Evolutionary conservation across 2,329 filamentous ascomycete species (phyloP), one percentile per base, ranked within the genome.

Genomic region (Magnaporthiopsis incrustans): DNA sequence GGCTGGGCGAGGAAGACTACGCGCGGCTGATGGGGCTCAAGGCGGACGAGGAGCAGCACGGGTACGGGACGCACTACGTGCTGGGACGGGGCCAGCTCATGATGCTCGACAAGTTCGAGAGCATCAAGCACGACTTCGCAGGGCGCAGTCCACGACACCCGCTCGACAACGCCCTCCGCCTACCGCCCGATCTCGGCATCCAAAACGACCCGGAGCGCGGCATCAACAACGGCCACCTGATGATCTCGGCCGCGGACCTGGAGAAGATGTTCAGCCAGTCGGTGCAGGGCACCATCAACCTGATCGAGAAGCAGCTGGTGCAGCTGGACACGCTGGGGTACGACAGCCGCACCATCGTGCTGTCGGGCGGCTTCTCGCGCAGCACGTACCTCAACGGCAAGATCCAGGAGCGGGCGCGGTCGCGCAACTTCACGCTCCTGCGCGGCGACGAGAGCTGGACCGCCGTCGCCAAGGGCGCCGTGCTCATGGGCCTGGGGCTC

Each of bases 401-500:
- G 11, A 56, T 68, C 53, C 62, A 38, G 4, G 44, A 63, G 10
- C 56, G 66, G 4, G 63, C 64, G 12, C 57, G 60, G 18, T n/a
- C 50, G 25, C 59, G 59, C n/a, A 18, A 64, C 35, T 64, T 66
- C n/a, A 38, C n/a, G 2, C 58, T 68, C 1, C 44, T 67, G 7
- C 61, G 64, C 22, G 66, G 65, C 4, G 59, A 64, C 30, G 66
- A 68, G 35, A 67, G 67, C 35, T 71, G 70, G 70, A 65, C 62
- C 33, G 70, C 70, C n/a, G 70, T 72, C 25, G 66, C 68, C 6
- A 67, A 67, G 22, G 70, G 70, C 14, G 70, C 69, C 44, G 68
- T 71, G 57, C 65, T 72, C 59, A 71, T 70, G 59, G 70, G 68
- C 10, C 61, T 71, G 2, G 70, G 70, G n/a, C 62, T 71, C 18